Base-by-base conservation (phyloP, 2,329 filamentous ascomycete genomes). In the Ophiocordyceps camponoti-leonardi region DNA sequence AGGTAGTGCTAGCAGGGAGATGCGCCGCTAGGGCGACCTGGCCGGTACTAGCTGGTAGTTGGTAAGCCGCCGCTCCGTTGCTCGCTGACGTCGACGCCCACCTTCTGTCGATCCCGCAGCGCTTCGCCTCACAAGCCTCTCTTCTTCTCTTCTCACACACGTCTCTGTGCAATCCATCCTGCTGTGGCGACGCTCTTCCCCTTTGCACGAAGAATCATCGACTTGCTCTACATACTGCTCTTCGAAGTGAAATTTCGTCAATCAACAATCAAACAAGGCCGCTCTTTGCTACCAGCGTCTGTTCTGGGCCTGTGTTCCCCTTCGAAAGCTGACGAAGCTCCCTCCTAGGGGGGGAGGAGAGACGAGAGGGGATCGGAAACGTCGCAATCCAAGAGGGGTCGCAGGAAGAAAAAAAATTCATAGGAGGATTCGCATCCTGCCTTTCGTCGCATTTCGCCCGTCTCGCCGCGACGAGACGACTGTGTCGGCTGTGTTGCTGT, bases 241-340 rank as follows among this genome's bases (percentile, higher is more conserved):
- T n/a, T 2, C 31, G n/a, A 39, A n/a, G 35, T 18, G 2, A 11
- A 8, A 19, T 11, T 8, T 4, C 8, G 3, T 39, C 18, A 11
- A 19, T 39, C 35, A 14, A 39, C n/a, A 39, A 19, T 18, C 5
- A 10, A 11, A 11, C n/a, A 19, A 12, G 10, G 18, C 18, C 35
- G 16, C 16, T 33, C 31, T 33, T 37, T 10, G 14, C 16, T 19
- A 5, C 18, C 35, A 2, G 3, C n/a, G n/a, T 19, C 18, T 19
- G n/a, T n/a, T 18, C 35, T 20, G 2, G 26, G 26, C 26, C 10
- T 39, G 35, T 19, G n/a, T 39, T n/a, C 35, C n/a, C 35, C n/a
- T 19, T 43, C 37, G 47, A 40, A 41, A 40, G 49, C 49, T 49
- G 49, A 48, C 49, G 50, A 47, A 45, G 44, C 44, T 39, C 44